Percentiles rank a stretch among this genome's conserved stretches.
phyloP scores from a whole-genome alignment of 106 monocot genomes.

The Phalaenopsis aphrodite region DNA sequence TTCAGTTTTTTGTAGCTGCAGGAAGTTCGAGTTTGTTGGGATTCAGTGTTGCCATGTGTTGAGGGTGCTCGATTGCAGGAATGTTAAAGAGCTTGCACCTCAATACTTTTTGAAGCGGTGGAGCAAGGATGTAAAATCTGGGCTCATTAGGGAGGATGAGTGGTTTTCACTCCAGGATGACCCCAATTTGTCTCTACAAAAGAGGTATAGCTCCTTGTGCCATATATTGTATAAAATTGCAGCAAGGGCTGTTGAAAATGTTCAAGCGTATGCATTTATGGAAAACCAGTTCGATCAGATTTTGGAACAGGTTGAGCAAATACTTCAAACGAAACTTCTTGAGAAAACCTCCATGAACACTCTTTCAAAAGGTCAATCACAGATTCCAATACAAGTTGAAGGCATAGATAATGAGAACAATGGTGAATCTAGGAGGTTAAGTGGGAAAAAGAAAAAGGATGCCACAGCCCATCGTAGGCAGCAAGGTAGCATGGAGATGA shows the following conservation, averaged over 20 bases:
- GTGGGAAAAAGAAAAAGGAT: constrained; percentile 11
- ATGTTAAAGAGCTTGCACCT: constrained; percentile 6
- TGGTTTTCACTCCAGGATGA: neutral
- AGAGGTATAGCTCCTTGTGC: constrained; percentile 7
- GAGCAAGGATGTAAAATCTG: constrained; percentile 12
- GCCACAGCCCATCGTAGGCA: neutral
- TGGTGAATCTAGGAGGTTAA: constrained; percentile 2
- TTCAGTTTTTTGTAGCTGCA: constrained; percentile 12
- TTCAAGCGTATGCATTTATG: constrained; percentile 1
- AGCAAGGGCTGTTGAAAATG: constrained; percentile 2
- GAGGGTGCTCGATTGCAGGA: constrained; percentile 10
- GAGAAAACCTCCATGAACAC: constrained; percentile 1
- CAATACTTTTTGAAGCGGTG: constrained; percentile 9
- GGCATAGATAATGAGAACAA: constrained; percentile 2
- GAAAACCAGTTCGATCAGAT: neutral
- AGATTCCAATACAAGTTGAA: neutral
- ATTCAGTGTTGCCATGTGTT: constrained; percentile 10
- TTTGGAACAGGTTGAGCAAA: constrained; percentile 8
- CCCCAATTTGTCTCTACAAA: neutral
- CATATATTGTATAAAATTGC: constrained; percentile 5
- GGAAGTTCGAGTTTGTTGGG: constrained; percentile 10
- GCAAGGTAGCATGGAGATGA: constrained; percentile 1
- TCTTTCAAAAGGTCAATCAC: constrained; percentile 3
- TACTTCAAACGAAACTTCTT: constrained; percentile 4
- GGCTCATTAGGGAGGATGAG: neutral